These are phyloP conservation scores for Rhodocollybia butyracea DNA, from an alignment of 768 basidiomycete genomes.

Conservation along the genomic window DNA sequence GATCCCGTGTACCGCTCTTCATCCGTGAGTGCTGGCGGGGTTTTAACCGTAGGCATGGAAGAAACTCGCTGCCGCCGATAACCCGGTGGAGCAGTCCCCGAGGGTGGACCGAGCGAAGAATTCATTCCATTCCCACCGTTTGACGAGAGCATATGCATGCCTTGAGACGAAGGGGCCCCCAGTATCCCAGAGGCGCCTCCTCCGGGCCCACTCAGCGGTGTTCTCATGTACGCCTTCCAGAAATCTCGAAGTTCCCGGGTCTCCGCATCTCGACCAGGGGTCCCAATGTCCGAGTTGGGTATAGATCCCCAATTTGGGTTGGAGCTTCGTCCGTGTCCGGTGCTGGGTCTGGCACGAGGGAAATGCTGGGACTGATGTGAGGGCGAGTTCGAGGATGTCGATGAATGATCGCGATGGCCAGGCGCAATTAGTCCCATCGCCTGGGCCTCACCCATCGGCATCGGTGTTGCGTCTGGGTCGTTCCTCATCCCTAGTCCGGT, in stretches of 20 bases:
- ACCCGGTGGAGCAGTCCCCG: too few species aligned
- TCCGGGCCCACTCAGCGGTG: conserved; percentile 49
- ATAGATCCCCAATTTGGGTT: neutral
- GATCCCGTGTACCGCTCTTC: conserved; percentile 3
- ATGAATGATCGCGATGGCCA: neutral
- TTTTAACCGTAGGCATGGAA: conserved; percentile 67
- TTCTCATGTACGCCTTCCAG: conserved; percentile 74
- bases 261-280: conserved; percentile 27
- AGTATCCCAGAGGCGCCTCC: conserved; percentile 11
- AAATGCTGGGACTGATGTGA: neutral
- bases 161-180: conserved; percentile 12
- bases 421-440: neutral
- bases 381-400: neutral
- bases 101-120: neutral
- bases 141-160: neutral
- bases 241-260: conserved; percentile 59
- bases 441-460: conserved; percentile 29
- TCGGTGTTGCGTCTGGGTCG: conserved; percentile 48
- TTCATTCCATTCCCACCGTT: neutral
- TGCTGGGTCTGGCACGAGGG: conserved; percentile 2
- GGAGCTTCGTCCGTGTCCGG: neutral
- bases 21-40: conserved; percentile 44
- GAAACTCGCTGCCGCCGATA: conserved; percentile 53
- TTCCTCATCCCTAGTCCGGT: conserved; percentile 2
- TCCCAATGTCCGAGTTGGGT: conserved; percentile 11